A percentile compares a stretch with the other conserved stretches of the same genome.
Conservation (phyloP, 2,329 filamentous ascomycete genomes). For the Epichloe brachyelytri region DNA sequence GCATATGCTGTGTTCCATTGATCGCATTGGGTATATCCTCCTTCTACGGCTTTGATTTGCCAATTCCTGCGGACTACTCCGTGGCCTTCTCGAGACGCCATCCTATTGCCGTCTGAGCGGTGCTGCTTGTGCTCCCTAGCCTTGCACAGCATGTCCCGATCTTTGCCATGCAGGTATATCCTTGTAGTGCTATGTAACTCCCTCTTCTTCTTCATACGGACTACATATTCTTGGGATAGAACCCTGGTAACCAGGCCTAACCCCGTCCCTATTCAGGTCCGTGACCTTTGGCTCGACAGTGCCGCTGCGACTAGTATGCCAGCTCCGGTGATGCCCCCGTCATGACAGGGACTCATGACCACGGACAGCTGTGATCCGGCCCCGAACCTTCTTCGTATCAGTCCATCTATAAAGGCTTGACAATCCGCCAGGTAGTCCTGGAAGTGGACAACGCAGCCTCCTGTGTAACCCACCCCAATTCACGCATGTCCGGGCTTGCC, state of each 20-base stretch:
- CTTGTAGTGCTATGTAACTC: not conserved
- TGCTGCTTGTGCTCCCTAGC: too few relatives aligned
- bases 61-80: too few relatives aligned
- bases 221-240: too few relatives aligned
- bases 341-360: constrained; percentile 42
- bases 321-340: constrained; percentile 48
- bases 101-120: too few relatives aligned
- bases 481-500: constrained; percentile 20
- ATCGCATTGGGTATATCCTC: too few relatives aligned
- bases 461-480: constrained; percentile 66
- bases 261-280: not conserved
- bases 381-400: constrained; percentile 24
- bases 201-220: not conserved
- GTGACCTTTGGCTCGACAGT: constrained; percentile 16
- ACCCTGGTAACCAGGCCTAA: too few relatives aligned
- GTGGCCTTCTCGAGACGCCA: too few relatives aligned
- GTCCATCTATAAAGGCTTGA: constrained; percentile 51
- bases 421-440: constrained; percentile 60
- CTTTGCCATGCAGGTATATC: too few relatives aligned
- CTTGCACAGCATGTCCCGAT: too few relatives aligned
- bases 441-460: constrained; percentile 69
- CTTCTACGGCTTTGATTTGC: too few relatives aligned
- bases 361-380: constrained; percentile 27
- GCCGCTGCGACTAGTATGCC: constrained; percentile 42
- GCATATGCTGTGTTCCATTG: too few relatives aligned